Evolutionary conservation across 495 filamentous ascomycete genomes (phyloP), one percentile per base, ranked within the genome.

Genomic region (Xylaria grammica): DNA sequence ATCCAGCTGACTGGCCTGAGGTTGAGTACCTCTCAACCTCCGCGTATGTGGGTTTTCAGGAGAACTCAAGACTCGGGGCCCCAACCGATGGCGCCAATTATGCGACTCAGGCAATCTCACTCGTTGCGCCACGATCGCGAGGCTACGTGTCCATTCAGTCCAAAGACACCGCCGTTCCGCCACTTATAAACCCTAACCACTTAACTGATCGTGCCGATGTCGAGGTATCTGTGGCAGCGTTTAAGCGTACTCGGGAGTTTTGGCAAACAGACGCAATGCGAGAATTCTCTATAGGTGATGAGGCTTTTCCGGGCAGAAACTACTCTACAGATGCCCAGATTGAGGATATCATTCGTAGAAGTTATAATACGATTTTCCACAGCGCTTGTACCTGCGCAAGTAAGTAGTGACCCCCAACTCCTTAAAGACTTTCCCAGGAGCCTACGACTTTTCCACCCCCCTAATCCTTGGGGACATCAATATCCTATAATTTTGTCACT

Each of bases 1-100:
- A 83, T 48, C 77, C 84, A 0, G 53, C 60, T 0, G 84, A 89
- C 68, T 88, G 85, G 85, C 87, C 86, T 5, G 86, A 89, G 45
- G 69, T 86, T 11, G 85, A 88, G 71, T 85, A 80, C 61, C 32
- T 85, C 29, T 15, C 62, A 8, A 30, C 70, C 13, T 20, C 34
- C 11, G 74, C 69, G 62, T 77, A 60, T 46, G 24, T 73, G 32
- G 76, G 75, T 40, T 46, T 66, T 59, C 32, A 40, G 27, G 27
- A 17, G n/a, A 65, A 66, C 46, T 62, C 77, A 20, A 74, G 78
- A 2, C 80, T 81, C 20, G 64, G 51, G 0, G 72, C 63, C 17
- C 80, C 82, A 0, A 36, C 55, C 6, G 75, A 78, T 50, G 80
- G 79, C 3, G 74, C 72, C 10, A 77, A 85, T 4, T 86, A 86